Conservation (phyloP, 2,329 filamentous ascomycete genomes). For the Chalaropsis ovoidea region DNA sequence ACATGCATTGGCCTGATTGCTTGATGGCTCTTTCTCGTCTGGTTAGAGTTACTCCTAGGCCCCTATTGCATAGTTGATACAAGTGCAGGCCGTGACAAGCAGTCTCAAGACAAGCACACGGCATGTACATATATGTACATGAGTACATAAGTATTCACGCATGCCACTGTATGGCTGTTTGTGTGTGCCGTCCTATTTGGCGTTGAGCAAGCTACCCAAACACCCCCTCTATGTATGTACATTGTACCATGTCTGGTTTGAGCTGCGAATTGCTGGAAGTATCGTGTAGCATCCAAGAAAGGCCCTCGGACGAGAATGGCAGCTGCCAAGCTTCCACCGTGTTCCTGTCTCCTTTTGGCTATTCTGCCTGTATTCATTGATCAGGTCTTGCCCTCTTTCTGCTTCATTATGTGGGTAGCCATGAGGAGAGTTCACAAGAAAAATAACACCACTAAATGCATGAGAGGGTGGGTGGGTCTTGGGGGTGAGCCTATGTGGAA, state of each 20-base stretch:
- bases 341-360: not conserved
- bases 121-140: not conserved
- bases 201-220: not conserved
- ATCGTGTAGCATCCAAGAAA: slow-evolving; percentile 6
- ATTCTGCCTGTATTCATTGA: not conserved
- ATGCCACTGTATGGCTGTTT: not conserved
- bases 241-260: not conserved
- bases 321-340: not conserved
- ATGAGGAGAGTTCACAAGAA: not conserved
- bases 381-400: not conserved
- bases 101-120: not conserved
- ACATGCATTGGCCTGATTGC: not conserved
- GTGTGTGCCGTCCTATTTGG: not conserved
- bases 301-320: slow-evolving; percentile 10
- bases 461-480: not conserved
- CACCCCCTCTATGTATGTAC: not conserved
- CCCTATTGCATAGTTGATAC: not conserved
- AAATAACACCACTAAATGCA: not conserved
- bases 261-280: not conserved
- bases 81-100: not conserved
- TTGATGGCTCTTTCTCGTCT: not conserved
- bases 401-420: slow-evolving; percentile 8
- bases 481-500: not conserved
- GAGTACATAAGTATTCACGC: not conserved
- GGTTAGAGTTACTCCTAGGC: not conserved